These are phyloP conservation scores for Xylariaceae sp. DNA, from an alignment of 2,329 filamentous ascomycete genomes.

Conservation along the genomic window DNA sequence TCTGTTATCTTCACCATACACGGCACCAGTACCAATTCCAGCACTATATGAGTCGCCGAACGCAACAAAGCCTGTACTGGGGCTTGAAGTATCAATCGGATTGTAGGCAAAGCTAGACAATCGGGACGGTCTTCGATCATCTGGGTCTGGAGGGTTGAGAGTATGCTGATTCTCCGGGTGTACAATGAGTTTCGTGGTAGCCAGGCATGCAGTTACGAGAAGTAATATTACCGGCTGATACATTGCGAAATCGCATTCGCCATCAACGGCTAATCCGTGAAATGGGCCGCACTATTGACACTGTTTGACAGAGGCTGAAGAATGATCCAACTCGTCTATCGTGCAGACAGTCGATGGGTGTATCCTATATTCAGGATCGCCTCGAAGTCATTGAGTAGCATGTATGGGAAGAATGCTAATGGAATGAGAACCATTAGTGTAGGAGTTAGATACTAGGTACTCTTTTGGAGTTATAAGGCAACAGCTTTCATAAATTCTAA, in stretches of 20 bases:
- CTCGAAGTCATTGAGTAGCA: too few species aligned
- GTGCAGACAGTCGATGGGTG: too few species aligned
- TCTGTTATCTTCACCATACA: slow-evolving; percentile 35
- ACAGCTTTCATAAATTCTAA: slow-evolving; percentile 6
- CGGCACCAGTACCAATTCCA: slow-evolving; percentile 43
- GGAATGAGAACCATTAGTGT: neutral
- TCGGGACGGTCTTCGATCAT: slow-evolving; percentile 3
- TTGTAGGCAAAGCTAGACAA: neutral
- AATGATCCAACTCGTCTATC: too few species aligned
- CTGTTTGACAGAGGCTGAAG: too few species aligned
- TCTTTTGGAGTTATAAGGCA: slow-evolving; percentile 14
- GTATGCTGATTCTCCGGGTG: slow-evolving; percentile 16
- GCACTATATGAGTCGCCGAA: slow-evolving; percentile 47
- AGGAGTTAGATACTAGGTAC: neutral
- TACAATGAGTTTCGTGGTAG: neutral
- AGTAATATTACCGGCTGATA: slow-evolving; percentile 5
- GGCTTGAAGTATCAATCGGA: neutral
- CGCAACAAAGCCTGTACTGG: slow-evolving; percentile 35
- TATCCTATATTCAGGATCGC: too few species aligned
- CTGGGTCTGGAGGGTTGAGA: slow-evolving; percentile 2
- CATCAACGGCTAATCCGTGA: too few species aligned
- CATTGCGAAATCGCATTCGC: slow-evolving; percentile 14
- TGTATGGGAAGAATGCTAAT: neutral
- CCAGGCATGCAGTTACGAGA: neutral
- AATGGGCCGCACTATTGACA: too few species aligned